Conservation (phyloP, 352 stramenopile genomes). For the Pythium aquatile region DNA sequence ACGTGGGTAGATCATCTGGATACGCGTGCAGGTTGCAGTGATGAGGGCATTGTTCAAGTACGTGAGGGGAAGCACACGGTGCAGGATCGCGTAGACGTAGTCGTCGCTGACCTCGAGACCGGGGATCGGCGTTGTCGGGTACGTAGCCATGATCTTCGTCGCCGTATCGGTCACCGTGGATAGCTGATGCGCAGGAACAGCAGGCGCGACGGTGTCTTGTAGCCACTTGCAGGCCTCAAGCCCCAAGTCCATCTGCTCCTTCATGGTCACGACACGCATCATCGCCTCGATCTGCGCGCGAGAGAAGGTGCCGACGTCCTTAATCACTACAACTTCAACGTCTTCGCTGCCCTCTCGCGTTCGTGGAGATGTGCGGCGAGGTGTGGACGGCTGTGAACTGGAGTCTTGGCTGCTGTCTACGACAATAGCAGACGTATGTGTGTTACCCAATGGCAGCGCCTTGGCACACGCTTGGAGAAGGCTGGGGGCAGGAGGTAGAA, state of each 20-base stretch:
- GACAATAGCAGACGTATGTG: neutral
- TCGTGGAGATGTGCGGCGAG: neutral
- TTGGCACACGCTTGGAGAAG: conserved; percentile 1
- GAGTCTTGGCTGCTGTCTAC: neutral
- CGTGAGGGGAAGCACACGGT: neutral
- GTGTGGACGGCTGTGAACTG: neutral
- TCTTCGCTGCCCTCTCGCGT: neutral
- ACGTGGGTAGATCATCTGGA: neutral
- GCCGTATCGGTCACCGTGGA: neutral
- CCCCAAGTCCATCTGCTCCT: neutral
- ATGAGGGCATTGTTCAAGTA: neutral
- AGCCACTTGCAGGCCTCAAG: neutral
- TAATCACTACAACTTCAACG: neutral
- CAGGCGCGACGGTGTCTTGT: neutral
- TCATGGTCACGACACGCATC: neutral
- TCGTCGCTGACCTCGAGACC: neutral
- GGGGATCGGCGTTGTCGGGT: neutral
- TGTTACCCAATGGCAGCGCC: neutral
- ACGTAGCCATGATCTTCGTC: neutral
- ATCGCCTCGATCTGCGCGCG: neutral
- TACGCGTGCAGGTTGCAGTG: neutral
- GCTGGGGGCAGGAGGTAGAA: conserved; percentile 4
- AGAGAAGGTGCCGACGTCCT: neutral
- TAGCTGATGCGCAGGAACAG: neutral
- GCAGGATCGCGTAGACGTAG: neutral